Evolutionary conservation across 2,329 filamentous ascomycete genomes (phyloP), one percentile per base, ranked within the genome.

Genomic region (Penicillium sp.): DNA sequence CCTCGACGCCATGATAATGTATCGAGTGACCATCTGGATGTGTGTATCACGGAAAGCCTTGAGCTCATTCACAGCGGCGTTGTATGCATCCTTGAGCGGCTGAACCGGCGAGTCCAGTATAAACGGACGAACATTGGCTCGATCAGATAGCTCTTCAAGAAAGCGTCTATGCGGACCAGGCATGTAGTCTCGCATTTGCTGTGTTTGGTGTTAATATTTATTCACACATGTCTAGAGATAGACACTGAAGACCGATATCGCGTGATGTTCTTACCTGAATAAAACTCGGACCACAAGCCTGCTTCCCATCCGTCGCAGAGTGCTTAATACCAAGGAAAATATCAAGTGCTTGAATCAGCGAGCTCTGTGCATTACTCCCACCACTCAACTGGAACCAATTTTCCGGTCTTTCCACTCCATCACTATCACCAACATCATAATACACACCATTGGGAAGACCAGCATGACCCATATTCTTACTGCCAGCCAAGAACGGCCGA

Each of bases 141-240:
- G 73, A 3, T 69, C 66, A 27, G 74, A 70, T n/a, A 83, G 67
- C 13, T 78, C 73, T 29, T 79, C 72, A 6, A 84, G 66, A 62
- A 83, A 83, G n/a, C 77, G 70, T 19, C 78, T 75, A 59, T 84
- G 82, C 4, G 78, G 75, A 0, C 79, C 78, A 3, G 81, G 82
- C 82, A 84, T 84, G 61, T 84, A 84, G 12, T 75, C 72, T 9
- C 81, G 75, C 80, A 83, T 83, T 65, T 83, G 79, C 66, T 79
- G 53, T 17, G 66, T 56, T 36, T 29, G 35, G 23, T 27, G 49
- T 43, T 23, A 59, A 4, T 48, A 58, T 9, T 23, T 12, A 4
- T 2, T 31, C 29, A 3, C 3, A 19, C 10, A 21, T 33, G 7
- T 27, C 7, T 23, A 13, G 15, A 21, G 23, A 17, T 4, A 25